Conservation (phyloP, 495 filamentous ascomycete genomes). For the Darksidea phi region DNA sequence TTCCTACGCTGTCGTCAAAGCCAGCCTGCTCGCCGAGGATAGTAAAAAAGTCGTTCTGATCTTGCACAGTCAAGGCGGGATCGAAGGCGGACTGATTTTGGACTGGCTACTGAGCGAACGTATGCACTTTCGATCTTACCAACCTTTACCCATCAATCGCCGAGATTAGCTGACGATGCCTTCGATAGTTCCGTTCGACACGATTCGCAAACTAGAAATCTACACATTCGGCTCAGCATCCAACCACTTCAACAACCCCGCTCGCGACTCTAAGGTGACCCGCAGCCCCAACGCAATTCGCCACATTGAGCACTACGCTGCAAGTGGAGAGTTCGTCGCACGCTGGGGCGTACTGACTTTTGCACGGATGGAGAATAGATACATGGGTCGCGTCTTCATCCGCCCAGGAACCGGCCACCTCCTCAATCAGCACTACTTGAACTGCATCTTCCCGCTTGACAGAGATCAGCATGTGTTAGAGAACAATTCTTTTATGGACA, state of each 20-base stretch:
- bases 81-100: conserved; percentile 69
- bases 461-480: conserved; percentile 41
- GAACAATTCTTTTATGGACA: conserved; percentile 59
- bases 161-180: background rate
- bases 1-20: conserved; percentile 55
- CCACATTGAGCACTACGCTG: conserved; percentile 84
- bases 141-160: too few relatives aligned
- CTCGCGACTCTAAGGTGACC: conserved; percentile 37
- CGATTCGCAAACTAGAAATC: conserved; percentile 70
- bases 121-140: background rate
- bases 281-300: conserved; percentile 53
- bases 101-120: conserved; percentile 76
- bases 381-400: conserved; percentile 74
- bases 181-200: conserved; percentile 55
- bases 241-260: conserved; percentile 86
- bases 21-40: conserved; percentile 54
- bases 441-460: conserved; percentile 69
- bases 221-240: conserved; percentile 85
- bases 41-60: conserved; percentile 74
- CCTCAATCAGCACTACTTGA: conserved; percentile 78
- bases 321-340: conserved; percentile 72
- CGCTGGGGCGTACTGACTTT: conserved; percentile 74
- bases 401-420: conserved; percentile 65
- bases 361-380: conserved; percentile 56
- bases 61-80: conserved; percentile 79